Percentiles rank a stretch among this genome's conserved stretches.
These are phyloP conservation scores for Paramecium caudatum DNA, from an alignment of 73 alveolate species.

Conservation along the genomic window DNA sequence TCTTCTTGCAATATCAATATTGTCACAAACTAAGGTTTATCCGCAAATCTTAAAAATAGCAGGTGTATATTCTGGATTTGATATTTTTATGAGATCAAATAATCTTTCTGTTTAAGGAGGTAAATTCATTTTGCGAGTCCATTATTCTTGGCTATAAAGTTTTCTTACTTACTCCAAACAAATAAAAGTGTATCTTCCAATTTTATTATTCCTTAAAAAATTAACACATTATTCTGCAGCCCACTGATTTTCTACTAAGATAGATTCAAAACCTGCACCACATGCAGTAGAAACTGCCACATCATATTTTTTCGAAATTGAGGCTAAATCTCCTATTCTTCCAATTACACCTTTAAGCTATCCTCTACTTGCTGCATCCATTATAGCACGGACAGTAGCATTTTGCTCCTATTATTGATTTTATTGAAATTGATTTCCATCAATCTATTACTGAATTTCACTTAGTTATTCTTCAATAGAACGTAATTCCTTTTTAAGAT, in stretches of 20 bases:
- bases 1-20: constrained; percentile 85
- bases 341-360: constrained; percentile 90
- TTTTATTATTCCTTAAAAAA: constrained; percentile 82
- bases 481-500: neutral
- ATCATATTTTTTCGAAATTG: constrained; percentile 86
- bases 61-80: constrained; percentile 77
- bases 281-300: constrained; percentile 87
- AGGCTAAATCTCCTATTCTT: constrained; percentile 90
- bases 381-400: constrained; percentile 19
- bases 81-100: constrained; percentile 79
- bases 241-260: constrained; percentile 82
- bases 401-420: neutral
- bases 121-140: too few species aligned
- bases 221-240: constrained; percentile 83
- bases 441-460: constrained; percentile 9
- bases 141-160: constrained; percentile 12
- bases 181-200: constrained; percentile 87
- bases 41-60: constrained; percentile 86
- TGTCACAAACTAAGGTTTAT: constrained; percentile 90
- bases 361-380: constrained; percentile 88
- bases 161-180: constrained; percentile 84
- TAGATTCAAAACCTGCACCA: constrained; percentile 82
- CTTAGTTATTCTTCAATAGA: neutral
- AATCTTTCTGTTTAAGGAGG: constrained; percentile 82
- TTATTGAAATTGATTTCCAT: constrained; percentile 4